A percentile compares a stretch with the other conserved stretches of the same genome.
Evolutionary conservation across 345 rosid species (phyloP).

Genomic region (Chamaenerion angustifolium): DNA sequence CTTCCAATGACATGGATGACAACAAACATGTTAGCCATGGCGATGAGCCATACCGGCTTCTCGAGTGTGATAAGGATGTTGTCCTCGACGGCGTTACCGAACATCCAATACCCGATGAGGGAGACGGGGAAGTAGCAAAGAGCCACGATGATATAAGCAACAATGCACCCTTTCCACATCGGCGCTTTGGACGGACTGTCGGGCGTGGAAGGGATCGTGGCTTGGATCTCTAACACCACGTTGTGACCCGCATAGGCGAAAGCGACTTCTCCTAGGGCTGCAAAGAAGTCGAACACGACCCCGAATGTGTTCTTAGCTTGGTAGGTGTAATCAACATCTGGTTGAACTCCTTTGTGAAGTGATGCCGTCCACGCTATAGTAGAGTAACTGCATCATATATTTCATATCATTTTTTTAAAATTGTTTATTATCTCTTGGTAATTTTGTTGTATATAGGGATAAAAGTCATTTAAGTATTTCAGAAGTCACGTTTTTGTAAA

Average conservation of each 20-base stretch:
- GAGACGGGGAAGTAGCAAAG: slow-evolving; percentile 77
- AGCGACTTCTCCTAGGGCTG: slow-evolving; percentile 52
- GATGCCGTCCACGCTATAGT: slow-evolving; percentile 72
- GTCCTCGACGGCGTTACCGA: slow-evolving; percentile 38
- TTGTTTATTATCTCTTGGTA: too few relatives aligned
- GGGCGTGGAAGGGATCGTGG: slow-evolving; percentile 67
- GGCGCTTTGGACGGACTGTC: slow-evolving; percentile 68
- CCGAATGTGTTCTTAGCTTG: slow-evolving; percentile 23
- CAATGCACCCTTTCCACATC: slow-evolving; percentile 61
- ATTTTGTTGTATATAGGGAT: too few relatives aligned
- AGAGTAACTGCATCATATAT: slow-evolving; percentile 39
- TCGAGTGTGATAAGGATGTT: slow-evolving; percentile 42
- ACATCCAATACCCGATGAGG: slow-evolving; percentile 44
- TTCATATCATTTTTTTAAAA: too few relatives aligned
- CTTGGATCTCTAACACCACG: slow-evolving; percentile 71
- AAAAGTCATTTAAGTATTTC: too few relatives aligned
- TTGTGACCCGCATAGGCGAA: slow-evolving; percentile 77
- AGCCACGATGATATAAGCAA: slow-evolving; percentile 57
- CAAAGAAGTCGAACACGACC: slow-evolving; percentile 44
- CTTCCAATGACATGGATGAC: slow-evolving; percentile 70
- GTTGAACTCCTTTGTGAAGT: slow-evolving; percentile 31
- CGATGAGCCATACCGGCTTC: slow-evolving; percentile 63
- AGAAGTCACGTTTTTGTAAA: too few relatives aligned
- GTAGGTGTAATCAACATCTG: slow-evolving; percentile 40
- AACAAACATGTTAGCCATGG: slow-evolving; percentile 57